Base-by-base conservation (phyloP, 257 asterid species). In the Solanum stenotomum region DNA sequence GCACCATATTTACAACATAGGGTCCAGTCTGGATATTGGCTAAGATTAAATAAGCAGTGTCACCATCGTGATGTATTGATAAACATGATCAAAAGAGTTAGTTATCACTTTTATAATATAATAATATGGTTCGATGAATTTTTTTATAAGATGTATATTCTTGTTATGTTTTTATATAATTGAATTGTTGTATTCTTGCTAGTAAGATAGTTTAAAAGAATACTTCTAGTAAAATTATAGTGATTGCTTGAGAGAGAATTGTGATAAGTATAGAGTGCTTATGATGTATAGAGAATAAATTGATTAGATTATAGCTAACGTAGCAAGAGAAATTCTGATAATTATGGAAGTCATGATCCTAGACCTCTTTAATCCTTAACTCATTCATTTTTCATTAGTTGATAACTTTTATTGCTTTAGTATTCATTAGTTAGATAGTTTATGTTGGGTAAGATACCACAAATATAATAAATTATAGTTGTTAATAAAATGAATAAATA, bases 361-460 rank as follows among this genome's bases (percentile, higher is more conserved):
- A 10, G 72, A 5, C 16, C 72, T 65, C 33, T 29, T 65, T 65
- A 65, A 65, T n/a, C 72, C 10, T n/a, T 9, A n/a, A 68, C 31
- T 68, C 35, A 27, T 33, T 13, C 20, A 6, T 27, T 68, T 16
- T 27, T 68, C 15, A 68, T 27, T 68, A 68, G 37, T 68, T 68
- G 37, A 68, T 68, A 68, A 27, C 75, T 68, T 68, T 68, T 27
- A 68, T 8, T 70, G 40, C 40, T 31, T 29, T 70, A 70, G n/a
- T 29, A 70, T 70, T 70, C 35, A 6, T 29, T 70, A 31, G 12
- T 31, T 31, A 27, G 22, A 33, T 15, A 70, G 75, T 14, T 68
- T 68, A 6, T 52, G 63, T 52, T 16, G 63, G 0, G 61, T 52
- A 52, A 52, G 63, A 52, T 16, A 52, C 0, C 23, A 52, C 0